Conservation (phyloP, 1,284 basidiomycete species). For the Ustilago cynodontis region DNA sequence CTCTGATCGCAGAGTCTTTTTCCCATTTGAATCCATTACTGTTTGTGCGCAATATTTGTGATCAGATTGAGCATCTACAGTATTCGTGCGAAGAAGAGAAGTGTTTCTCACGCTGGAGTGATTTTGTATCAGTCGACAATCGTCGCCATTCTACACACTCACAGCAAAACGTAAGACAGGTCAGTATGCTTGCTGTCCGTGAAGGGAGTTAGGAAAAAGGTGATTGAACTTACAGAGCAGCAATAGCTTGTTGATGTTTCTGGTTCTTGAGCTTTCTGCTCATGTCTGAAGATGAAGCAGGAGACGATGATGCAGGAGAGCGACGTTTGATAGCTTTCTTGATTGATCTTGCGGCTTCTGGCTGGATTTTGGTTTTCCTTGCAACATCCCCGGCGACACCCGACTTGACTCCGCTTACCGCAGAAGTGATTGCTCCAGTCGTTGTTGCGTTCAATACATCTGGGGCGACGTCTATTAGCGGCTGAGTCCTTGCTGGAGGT, state of each 20-base stretch:
- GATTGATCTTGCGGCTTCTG: not conserved
- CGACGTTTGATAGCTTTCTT: not conserved
- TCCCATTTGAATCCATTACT: not conserved
- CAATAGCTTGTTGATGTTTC: constrained; percentile 23
- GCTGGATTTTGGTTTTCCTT: no score
- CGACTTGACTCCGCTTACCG: no score
- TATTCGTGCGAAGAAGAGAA: no score
- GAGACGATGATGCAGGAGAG: not conserved
- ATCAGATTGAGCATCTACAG: not conserved
- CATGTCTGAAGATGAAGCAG: not conserved
- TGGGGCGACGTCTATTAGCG: no score
- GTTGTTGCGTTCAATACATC: no score
- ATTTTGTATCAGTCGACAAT: constrained; percentile 21
- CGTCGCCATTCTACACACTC: constrained; percentile 19
- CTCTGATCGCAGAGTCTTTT: constrained; percentile 1
- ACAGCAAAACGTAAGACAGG: not conserved
- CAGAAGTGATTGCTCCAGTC: no score
- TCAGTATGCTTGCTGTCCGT: no score
- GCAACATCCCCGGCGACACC: no score
- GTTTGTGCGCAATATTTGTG: not conserved
- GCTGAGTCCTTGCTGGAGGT: no score
- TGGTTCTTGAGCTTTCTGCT: not conserved
- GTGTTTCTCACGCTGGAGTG: not conserved
- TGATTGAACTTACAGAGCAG: constrained; percentile 44
- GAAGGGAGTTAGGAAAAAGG: no score